phyloP scores from a whole-genome alignment of 768 basidiomycete species.

The Lactarius hengduanensis region DNA sequence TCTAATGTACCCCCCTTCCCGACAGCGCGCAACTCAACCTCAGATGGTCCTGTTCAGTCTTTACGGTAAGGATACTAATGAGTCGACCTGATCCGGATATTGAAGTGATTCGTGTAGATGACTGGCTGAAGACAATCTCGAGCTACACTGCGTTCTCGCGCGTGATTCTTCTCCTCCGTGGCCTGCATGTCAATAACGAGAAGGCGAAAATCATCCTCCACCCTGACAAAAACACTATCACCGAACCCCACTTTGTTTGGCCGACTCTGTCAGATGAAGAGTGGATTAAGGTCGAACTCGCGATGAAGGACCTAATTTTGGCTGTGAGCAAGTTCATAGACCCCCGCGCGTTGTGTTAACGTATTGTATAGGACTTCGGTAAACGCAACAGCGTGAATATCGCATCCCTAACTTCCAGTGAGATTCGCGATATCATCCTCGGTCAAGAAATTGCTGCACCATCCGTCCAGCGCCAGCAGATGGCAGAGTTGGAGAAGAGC shows the following conservation, averaged over 20 bases:
- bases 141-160: slow-evolving; percentile 99
- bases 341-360: slow-evolving; percentile 27
- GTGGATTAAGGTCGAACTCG: slow-evolving; percentile 99
- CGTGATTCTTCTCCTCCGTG: slow-evolving; percentile 93
- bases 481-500: slow-evolving; percentile 98
- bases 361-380: slow-evolving; percentile 75
- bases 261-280: slow-evolving; percentile 90
- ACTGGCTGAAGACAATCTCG: slow-evolving; percentile 99
- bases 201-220: slow-evolving; percentile 98
- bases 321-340: slow-evolving; percentile 48
- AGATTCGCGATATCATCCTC: slow-evolving; percentile 97
- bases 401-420: slow-evolving; percentile 92
- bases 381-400: slow-evolving; percentile 99
- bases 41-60: slow-evolving; percentile 99
- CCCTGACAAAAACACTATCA: slow-evolving; percentile 95
- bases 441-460: slow-evolving; percentile 98
- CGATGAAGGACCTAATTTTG: slow-evolving; percentile 95
- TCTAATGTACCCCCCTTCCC: slow-evolving; percentile 23
- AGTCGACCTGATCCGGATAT: slow-evolving; percentile 12
- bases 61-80: slow-evolving; percentile 55
- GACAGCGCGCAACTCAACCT: slow-evolving; percentile 90
- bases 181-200: slow-evolving; percentile 98
- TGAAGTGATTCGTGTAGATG: slow-evolving; percentile 53
- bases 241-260: slow-evolving; percentile 98
- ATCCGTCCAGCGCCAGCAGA: slow-evolving; percentile 95